Evolutionary conservation across 2,329 filamentous ascomycete species (phyloP).

Genomic region (Elsinoe fawcettii): DNA sequence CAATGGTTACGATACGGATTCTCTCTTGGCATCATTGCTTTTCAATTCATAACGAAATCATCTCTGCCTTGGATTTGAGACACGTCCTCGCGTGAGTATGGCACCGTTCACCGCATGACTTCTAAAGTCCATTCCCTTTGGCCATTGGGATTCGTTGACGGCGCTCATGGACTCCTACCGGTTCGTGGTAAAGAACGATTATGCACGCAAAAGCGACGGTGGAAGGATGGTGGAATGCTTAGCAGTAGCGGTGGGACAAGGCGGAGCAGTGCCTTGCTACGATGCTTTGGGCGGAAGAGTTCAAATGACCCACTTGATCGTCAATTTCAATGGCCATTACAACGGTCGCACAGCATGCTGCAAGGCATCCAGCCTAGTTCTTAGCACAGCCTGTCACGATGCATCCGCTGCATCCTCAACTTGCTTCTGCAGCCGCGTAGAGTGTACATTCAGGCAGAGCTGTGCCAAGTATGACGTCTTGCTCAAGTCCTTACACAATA

Average conservation of each 20-base stretch:
- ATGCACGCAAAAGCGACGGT: background rate
- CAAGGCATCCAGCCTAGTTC: background rate
- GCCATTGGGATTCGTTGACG: too few species aligned
- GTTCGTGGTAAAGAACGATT: background rate
- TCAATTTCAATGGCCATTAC: background rate
- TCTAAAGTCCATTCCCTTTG: too few species aligned
- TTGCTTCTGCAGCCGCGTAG: background rate
- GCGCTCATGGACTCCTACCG: too few species aligned
- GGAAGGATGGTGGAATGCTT: background rate
- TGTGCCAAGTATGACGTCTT: conserved; percentile 10
- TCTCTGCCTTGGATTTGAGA: background rate
- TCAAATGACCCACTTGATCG: background rate
- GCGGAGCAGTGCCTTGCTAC: background rate
- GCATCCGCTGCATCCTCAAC: background rate
- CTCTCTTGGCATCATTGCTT: too few species aligned
- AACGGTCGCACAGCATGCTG: background rate
- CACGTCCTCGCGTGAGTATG: background rate
- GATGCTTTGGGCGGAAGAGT: background rate
- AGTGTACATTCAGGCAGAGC: background rate
- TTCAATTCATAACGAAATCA: too few species aligned
- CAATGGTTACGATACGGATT: too few species aligned
- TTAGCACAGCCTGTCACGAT: background rate
- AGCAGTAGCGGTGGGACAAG: background rate
- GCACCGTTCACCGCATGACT: background rate
- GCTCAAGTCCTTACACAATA: background rate